Evolutionary conservation across 2,329 filamentous ascomycete species (phyloP), one percentile per base, ranked within the genome.

Genomic region (Annulohypoxylon truncatum): DNA sequence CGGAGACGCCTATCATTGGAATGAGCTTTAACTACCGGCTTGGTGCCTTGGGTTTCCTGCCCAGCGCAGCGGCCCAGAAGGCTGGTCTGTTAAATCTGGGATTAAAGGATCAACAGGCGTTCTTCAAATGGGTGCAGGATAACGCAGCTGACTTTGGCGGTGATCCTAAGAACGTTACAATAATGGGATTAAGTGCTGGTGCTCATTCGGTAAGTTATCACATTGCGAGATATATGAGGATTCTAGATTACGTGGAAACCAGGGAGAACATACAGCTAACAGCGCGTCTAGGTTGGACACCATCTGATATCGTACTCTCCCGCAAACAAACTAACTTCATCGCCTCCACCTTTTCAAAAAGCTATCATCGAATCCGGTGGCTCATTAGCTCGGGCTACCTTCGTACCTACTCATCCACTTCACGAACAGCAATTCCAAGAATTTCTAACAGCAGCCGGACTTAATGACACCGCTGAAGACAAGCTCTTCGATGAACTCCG

Each of bases 41-140:
- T 51, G 88, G 88, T 2, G 85, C 87, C 4, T 81, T 93, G 73
- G 92, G 92, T 0, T 93, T 95, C 77, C 77, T 92, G 26, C 84
- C 87, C 8, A 88, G 84, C n/a, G 76, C 77, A 8, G 71, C 86
- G 58, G 82, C 86, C 28, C 80, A 82, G 12, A 82, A 82, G 31
- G 83, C 83, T 54, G 89, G 87, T 0, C 70, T 86, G 38, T 78
- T 90, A 55, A 93, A 93, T 71, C 77, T 90, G 18, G 90, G 90
- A 1, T 77, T 92, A 64, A 82, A 83, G 68, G 90, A 92, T 72
- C 89, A 91, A 76, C 81, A 84, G 64, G 72, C 84, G 12, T 80
- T 87, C 10, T 79, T 91, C 20, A 77, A 82, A 60, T 92, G 89
- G 89, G 83, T 91, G 24, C 80, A 82, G 66, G 79, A 83, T 24